Base-by-base conservation (phyloP, 2,329 filamentous ascomycete species). In the Stachybotrys echinatus region DNA sequence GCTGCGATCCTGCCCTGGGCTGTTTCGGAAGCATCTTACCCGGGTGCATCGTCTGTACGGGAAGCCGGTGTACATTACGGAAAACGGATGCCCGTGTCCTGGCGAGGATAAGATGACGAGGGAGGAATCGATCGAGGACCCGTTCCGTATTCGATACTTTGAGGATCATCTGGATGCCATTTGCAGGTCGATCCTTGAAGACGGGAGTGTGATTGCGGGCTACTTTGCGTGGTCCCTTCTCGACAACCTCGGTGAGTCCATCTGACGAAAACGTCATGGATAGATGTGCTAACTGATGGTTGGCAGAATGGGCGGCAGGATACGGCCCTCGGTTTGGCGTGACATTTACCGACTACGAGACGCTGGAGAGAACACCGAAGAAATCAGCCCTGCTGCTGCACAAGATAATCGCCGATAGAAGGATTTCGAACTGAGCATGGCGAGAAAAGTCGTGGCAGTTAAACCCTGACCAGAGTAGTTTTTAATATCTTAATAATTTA, bases 91-190 rank as follows among this genome's bases (percentile, higher is more conserved):
- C 44, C 66, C 65, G 3, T 71, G 67, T 57, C 52, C 67, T 39
- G 57, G 66, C 12, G 56, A 66, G 54, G 58, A 68, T 17, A 55
- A 58, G 45, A 70, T 70, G 67, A 61, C 56, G 0, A 49, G 60
- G 0, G 61, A 66, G 20, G 62, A 70, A 47, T 61, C 67, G 1
- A 61, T 73, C 0, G 50, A 69, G 12, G 70, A 73, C 49, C 52
- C 50, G 3, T 73, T 66, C 47, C 61, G 70, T 2, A 58, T 65
- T 6, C 51, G 58, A 10, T 73, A 73, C 43, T 70, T 73, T 47
- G 55, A 61, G 12, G 60, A 67, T 19, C 69, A 73, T 23, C 52
- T 73, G 2, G 65, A 72, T 37, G 62, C 70, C 0, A 65, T 72
- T 34, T 64, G 57, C 10, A 53, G 54, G 48, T 57, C 67, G 6